Evolutionary conservation across 2,329 filamentous ascomycete species (phyloP).

Genomic region (Colletotrichum plurivorum): DNA sequence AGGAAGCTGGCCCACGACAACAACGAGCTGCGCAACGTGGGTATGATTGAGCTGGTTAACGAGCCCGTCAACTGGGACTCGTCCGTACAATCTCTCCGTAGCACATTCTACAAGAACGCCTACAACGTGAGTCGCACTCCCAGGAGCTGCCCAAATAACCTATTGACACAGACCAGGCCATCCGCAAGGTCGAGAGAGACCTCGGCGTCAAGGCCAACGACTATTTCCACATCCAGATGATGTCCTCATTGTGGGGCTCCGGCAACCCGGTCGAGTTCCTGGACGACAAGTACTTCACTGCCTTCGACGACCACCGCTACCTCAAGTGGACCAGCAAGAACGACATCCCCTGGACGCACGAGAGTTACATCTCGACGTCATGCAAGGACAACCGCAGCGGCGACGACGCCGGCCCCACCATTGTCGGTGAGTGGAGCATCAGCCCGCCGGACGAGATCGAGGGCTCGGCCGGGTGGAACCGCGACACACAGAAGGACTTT

Average conservation of each 20-base stretch:
- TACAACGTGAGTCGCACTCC: slow-evolving; percentile 33
- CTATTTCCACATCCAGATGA: slow-evolving; percentile 66
- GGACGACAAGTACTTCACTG: slow-evolving; percentile 57
- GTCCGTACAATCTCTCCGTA: slow-evolving; percentile 50
- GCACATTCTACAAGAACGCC: slow-evolving; percentile 64
- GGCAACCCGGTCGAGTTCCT: slow-evolving; percentile 66
- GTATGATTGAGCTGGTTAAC: slow-evolving; percentile 72
- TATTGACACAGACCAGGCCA: slow-evolving; percentile 48
- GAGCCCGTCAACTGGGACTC: slow-evolving; percentile 63
- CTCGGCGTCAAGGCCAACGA: slow-evolving; percentile 58
- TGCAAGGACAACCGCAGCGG: slow-evolving; percentile 62
- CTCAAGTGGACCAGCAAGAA: slow-evolving; percentile 63
- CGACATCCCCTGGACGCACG: slow-evolving; percentile 57
- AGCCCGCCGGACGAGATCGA: slow-evolving; percentile 64
- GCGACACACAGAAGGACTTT: slow-evolving; percentile 59
- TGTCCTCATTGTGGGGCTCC: slow-evolving; percentile 68
- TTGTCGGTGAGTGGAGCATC: slow-evolving; percentile 73
- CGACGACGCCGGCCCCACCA: slow-evolving; percentile 57
- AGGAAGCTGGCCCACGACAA: slow-evolving; percentile 65
- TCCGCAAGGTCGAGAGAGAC: slow-evolving; percentile 63
- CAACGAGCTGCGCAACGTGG: slow-evolving; percentile 65
- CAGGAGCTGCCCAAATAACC: not conserved
- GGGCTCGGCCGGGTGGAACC: slow-evolving; percentile 59
- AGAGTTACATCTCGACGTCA: slow-evolving; percentile 64
- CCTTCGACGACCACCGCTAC: slow-evolving; percentile 73